Percentiles rank a stretch among this genome's conserved stretches.
These are phyloP conservation scores for Candida wancherniae DNA, from an alignment of 805 yeast species.

Conservation along the genomic window DNA sequence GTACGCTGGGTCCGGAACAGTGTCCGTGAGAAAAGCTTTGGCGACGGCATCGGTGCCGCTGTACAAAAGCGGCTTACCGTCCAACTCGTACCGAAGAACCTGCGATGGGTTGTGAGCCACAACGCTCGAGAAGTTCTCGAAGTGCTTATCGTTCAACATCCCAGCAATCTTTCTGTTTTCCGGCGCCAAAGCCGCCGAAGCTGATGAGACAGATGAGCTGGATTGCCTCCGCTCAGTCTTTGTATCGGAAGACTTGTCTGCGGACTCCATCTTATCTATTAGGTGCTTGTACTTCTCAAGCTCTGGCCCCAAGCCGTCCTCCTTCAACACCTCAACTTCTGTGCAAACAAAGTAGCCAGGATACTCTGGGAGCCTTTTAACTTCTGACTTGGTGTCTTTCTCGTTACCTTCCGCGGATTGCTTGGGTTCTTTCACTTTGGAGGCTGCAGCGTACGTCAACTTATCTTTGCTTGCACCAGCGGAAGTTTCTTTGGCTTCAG, in stretches of 20 bases:
- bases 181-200: conserved; percentile 17
- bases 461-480: conserved; percentile 7
- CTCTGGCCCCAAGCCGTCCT: conserved; percentile 50
- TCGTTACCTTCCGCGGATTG: conserved; percentile 6
- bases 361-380: conserved; percentile 40
- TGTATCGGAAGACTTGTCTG: conserved; percentile 20
- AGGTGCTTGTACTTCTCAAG: conserved; percentile 41
- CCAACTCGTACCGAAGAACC: conserved; percentile 77
- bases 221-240: conserved; percentile 15
- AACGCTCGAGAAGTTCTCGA: conserved; percentile 70
- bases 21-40: conserved; percentile 32
- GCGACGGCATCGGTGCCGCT: conserved; percentile 56
- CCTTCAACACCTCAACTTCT: conserved; percentile 63
- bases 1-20: conserved; percentile 56
- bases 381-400: conserved; percentile 1
- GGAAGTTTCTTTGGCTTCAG: conserved; percentile 2
- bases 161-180: conserved; percentile 35
- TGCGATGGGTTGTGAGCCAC: conserved; percentile 83
- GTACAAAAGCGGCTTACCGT: conserved; percentile 74
- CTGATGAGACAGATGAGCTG: conserved; percentile 12
- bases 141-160: conserved; percentile 67
- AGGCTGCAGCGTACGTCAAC: conserved; percentile 6
- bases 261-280: conserved; percentile 46
- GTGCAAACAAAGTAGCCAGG: conserved; percentile 68
- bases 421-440: background rate